Conservation (phyloP, 352 stramenopile genomes). For the Phytophthora palmivora region DNA sequence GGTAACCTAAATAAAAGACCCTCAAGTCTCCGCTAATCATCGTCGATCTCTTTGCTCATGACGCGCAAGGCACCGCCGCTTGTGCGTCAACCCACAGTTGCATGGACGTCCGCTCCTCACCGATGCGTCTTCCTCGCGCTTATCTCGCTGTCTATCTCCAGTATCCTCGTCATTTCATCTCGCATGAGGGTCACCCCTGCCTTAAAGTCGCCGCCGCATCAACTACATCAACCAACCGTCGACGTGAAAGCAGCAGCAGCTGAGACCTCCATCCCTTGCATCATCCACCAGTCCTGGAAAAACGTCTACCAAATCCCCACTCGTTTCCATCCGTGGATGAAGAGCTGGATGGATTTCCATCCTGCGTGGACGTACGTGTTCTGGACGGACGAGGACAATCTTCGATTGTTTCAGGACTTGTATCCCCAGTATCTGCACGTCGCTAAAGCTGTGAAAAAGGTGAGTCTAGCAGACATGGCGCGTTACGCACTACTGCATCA, state of each 20-base stretch:
- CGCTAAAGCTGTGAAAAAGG: slow-evolving; percentile 46
- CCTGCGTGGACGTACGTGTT: slow-evolving; percentile 64
- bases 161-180: slow-evolving; percentile 22
- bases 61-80: background rate
- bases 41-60: background rate
- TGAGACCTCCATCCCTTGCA: slow-evolving; percentile 37
- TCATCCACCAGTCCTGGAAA: slow-evolving; percentile 75
- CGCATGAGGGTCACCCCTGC: slow-evolving; percentile 8
- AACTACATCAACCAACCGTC: background rate
- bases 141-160: slow-evolving; percentile 23
- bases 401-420: slow-evolving; percentile 50
- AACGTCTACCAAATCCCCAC: slow-evolving; percentile 42
- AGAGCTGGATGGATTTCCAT: slow-evolving; percentile 50
- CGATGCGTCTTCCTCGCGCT: slow-evolving; percentile 34
- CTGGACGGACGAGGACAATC: slow-evolving; percentile 64
- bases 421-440: slow-evolving; percentile 59
- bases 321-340: slow-evolving; percentile 65
- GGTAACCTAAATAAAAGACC: slow-evolving; percentile 7
- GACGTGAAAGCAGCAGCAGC: background rate
- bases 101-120: slow-evolving; percentile 9
- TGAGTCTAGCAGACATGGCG: slow-evolving; percentile 59
- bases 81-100: background rate
- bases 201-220: background rate
- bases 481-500: slow-evolving; percentile 61
- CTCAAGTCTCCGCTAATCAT: background rate